Evolutionary conservation across 1,284 basidiomycete genomes (phyloP).

Genomic region (Apiotrichum laibachii): DNA sequence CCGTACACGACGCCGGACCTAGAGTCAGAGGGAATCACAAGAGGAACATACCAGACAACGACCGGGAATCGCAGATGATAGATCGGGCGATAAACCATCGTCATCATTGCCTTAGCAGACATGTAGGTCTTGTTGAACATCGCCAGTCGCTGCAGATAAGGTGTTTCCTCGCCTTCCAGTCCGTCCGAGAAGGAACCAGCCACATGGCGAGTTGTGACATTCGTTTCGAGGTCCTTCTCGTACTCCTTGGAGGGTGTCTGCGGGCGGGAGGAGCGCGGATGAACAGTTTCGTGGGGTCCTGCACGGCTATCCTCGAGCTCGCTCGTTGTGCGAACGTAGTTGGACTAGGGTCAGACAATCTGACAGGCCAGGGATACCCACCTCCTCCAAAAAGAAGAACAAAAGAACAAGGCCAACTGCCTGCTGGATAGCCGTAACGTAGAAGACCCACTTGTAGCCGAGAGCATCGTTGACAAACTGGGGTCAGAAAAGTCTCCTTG

Average conservation of each 20-base stretch:
- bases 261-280: not conserved
- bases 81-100: constrained; percentile 24
- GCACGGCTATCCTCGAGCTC: constrained; percentile 11
- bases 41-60: constrained; percentile 16
- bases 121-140: constrained; percentile 19
- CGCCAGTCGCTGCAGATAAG: constrained; percentile 8
- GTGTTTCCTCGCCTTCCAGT: constrained; percentile 11
- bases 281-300: not conserved
- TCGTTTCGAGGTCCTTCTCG: not conserved
- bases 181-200: not conserved
- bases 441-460: constrained; percentile 28
- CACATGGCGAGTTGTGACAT: not conserved
- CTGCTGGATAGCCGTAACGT: constrained; percentile 18
- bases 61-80: constrained; percentile 23
- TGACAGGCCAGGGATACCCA: constrained; percentile 1
- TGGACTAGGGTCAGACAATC: constrained; percentile 11
- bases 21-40: too few species aligned
- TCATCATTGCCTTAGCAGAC: constrained; percentile 7
- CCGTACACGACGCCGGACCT: constrained; percentile 24
- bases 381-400: constrained; percentile 28
- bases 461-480: constrained; percentile 23
- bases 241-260: not conserved
- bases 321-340: constrained; percentile 24
- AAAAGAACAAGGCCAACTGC: constrained; percentile 12
- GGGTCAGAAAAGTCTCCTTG: not conserved